phyloP scores from a whole-genome alignment of 768 basidiomycete genomes.

The Pulveroboletus sp. region DNA sequence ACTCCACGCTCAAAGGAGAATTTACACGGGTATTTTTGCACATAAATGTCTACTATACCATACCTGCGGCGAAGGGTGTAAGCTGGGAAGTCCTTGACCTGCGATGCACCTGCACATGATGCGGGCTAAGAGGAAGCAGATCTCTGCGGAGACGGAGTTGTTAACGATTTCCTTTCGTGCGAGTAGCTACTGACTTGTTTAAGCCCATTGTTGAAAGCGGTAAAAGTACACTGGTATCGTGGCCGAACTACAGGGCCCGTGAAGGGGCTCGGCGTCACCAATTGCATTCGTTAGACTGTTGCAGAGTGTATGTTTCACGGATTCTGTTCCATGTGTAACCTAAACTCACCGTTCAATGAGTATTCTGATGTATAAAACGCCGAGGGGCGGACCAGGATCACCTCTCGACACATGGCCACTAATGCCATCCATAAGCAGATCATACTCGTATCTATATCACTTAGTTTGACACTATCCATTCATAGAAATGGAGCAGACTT shows the following conservation, averaged over 20 bases:
- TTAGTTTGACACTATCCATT: neutral
- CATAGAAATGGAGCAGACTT: constrained; percentile 7
- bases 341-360: constrained; percentile 35
- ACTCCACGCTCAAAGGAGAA: neutral
- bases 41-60: constrained; percentile 41
- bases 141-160: constrained; percentile 25
- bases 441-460: constrained; percentile 34
- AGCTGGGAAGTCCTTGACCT: constrained; percentile 37
- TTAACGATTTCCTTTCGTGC: neutral
- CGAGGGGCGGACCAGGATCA: constrained; percentile 33
- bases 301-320: neutral
- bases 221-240: constrained; percentile 38
- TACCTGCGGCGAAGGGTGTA: constrained; percentile 40
- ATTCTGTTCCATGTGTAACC: neutral
- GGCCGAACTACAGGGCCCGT: constrained; percentile 37
- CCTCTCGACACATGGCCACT: constrained; percentile 33
- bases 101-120: constrained; percentile 26
- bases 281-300: constrained; percentile 33
- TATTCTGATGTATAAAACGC: constrained; percentile 36
- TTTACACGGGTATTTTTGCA: constrained; percentile 32
- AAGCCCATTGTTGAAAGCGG: constrained; percentile 36
- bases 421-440: constrained; percentile 34
- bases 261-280: constrained; percentile 30
- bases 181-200: constrained; percentile 28
- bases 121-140: constrained; percentile 24